Percentiles rank a stretch among this genome's conserved stretches.
These are phyloP conservation scores for Ophiocordyceps camponoti-floridani DNA, from an alignment of 2,329 filamentous ascomycete species.

Conservation along the genomic window DNA sequence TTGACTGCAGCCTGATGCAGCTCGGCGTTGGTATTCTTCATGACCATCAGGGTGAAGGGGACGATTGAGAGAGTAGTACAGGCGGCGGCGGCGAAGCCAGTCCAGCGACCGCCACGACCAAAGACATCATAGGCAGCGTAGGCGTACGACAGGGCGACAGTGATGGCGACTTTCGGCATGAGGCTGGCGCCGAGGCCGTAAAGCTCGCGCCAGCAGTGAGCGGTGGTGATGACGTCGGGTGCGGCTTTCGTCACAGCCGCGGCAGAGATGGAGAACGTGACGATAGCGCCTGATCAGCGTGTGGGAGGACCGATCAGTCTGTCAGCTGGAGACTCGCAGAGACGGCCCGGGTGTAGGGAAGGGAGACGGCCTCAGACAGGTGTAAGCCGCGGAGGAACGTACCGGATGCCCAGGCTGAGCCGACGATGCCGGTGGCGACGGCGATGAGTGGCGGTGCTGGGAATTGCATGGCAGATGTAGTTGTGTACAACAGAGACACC, in stretches of 20 bases:
- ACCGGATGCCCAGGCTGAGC: conserved; percentile 20
- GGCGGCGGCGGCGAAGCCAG: conserved; percentile 13
- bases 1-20: conserved; percentile 10
- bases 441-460: conserved; percentile 14
- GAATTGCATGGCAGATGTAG: conserved; percentile 4
- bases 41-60: conserved; percentile 19
- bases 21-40: conserved; percentile 17
- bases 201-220: conserved; percentile 18
- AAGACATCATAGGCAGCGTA: conserved; percentile 17
- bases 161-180: conserved; percentile 18
- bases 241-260: conserved; percentile 13
- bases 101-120: conserved; percentile 13
- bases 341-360: too few species aligned
- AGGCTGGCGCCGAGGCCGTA: conserved; percentile 17
- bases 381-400: background rate
- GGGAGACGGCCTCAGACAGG: too few species aligned
- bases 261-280: conserved; percentile 16
- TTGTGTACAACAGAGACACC: too few species aligned
- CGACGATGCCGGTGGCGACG: conserved; percentile 18
- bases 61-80: conserved; percentile 17
- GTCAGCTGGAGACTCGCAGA: background rate
- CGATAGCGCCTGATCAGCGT: conserved; percentile 15
- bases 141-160: conserved; percentile 14
- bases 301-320: background rate
- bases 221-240: conserved; percentile 12